Evolutionary conservation across 2,329 filamentous ascomycete genomes (phyloP).

Genomic region (Claviceps sp.): DNA sequence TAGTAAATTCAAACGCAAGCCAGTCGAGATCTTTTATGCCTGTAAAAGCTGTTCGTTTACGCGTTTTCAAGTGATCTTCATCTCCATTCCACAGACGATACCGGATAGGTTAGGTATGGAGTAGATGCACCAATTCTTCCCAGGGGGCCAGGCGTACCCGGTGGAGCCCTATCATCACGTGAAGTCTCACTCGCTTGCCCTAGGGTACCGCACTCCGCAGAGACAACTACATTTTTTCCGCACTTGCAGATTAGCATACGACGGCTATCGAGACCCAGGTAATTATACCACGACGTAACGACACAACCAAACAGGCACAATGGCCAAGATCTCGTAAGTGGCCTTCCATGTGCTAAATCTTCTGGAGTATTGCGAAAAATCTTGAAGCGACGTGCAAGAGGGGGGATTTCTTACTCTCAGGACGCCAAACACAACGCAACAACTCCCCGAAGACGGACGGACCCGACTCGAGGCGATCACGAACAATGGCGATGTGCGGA

Average conservation of each 20-base stretch:
- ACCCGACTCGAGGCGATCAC: conserved; percentile 4
- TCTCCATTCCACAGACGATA: too few species aligned
- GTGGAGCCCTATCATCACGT: conserved; percentile 21
- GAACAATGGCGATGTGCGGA: not conserved
- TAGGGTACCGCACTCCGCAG: conserved; percentile 30
- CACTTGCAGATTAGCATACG: conserved; percentile 16
- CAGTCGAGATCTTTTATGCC: too few species aligned
- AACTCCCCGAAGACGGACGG: not conserved
- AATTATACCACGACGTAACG: conserved; percentile 26
- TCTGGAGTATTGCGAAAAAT: conserved; percentile 4
- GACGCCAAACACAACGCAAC: not conserved
- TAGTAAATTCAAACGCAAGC: too few species aligned
- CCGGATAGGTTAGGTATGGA: too few species aligned
- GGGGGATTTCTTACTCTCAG: conserved; percentile 4
- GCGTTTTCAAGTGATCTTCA: too few species aligned
- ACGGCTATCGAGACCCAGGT: conserved; percentile 24
- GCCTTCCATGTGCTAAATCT: conserved; percentile 10
- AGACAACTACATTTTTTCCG: conserved; percentile 20
- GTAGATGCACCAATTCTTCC: too few species aligned
- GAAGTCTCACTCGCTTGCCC: conserved; percentile 16
- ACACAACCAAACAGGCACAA: conserved; percentile 37
- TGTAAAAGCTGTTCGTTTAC: too few species aligned
- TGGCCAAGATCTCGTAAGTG: conserved; percentile 52
- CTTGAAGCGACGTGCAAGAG: conserved; percentile 10
- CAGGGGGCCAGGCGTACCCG: not conserved